Base-by-base conservation (phyloP, 352 stramenopile species). In the Globisporangium middletonii region DNA sequence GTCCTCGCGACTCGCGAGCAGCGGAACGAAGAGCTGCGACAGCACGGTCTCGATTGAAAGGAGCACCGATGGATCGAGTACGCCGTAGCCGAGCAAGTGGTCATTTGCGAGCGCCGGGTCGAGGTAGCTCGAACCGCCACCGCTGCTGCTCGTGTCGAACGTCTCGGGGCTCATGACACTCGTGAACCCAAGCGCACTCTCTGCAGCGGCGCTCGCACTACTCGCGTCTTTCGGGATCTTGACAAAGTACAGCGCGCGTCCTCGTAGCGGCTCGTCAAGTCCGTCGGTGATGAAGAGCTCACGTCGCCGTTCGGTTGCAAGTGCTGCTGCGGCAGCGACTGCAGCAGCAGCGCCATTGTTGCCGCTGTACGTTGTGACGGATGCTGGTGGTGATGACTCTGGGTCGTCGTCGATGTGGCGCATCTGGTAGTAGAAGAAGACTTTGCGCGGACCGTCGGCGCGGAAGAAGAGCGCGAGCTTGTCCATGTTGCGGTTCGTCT, bases 241-340 rank as follows among this genome's bases (percentile, higher is more conserved):
- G 52, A 85, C 64, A 37, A 96, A 92, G 59, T 76, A 96, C 18
- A 94, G 76, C 35, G 79, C 79, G 3, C 80, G 84, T 4, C 67
- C 68, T 30, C 72, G 63, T 12, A 96, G 72, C 33, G 78, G 77
- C 30, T 92, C 77, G 18, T 86, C 70, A 28, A 91, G 62, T 33
- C 84, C 86, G 62, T 96, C 79, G 19, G 79, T 89, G 55, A 94
- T 73, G 59, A 94, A 94, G n/a, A 96, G 68, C 53, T 92, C 80
- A 23, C 65, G 62, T 33, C 70, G 73, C 3, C 64, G 63, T 19
- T 69, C 64, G 11, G 38, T 69, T 23, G 43, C 45, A 27, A 59
- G 15, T 50, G 52, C 52, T 48, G 35, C 9, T 15, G 55, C 12
- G 44, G 63, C 18, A 60, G 35, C 68, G 0, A 58, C 60, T 53